Evolutionary conservation across 352 stramenopile genomes (phyloP).

Genomic region (Phytophthora tentaculata): DNA sequence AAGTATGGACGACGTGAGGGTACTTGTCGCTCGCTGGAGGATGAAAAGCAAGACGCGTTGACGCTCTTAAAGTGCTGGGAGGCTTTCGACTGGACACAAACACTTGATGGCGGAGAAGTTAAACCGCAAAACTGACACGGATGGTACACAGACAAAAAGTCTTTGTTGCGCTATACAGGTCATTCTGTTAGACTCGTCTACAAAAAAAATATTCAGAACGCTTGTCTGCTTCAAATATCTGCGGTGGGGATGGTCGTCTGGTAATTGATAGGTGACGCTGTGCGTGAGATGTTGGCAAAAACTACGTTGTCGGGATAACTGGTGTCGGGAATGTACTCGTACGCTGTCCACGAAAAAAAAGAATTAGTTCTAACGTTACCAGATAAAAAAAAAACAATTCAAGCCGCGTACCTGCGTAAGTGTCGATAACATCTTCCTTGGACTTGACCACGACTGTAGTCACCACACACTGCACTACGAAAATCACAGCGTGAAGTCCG

Average conservation of each 20-base stretch:
- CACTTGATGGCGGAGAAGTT: conserved; percentile 72
- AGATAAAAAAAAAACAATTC: conserved; percentile 4
- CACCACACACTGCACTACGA: conserved; percentile 62
- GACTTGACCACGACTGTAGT: conserved; percentile 72
- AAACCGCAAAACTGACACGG: conserved; percentile 16
- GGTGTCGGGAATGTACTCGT: conserved; percentile 83
- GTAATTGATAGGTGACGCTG: conserved; percentile 62
- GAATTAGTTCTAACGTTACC: conserved; percentile 2
- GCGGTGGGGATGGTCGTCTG: conserved; percentile 62
- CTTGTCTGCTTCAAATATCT: conserved; percentile 68
- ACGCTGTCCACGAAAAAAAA: conserved; percentile 42
- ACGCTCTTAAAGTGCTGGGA: conserved; percentile 73
- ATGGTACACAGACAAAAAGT: conserved; percentile 10
- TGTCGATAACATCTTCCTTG: conserved; percentile 88
- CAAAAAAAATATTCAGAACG: too few relatives aligned
- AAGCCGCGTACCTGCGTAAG: conserved; percentile 77
- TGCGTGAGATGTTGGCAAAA: conserved; percentile 44
- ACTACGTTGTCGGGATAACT: conserved; percentile 52
- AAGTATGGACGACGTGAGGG: conserved; percentile 62
- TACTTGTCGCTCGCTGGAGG: conserved; percentile 50
- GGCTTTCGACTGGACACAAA: conserved; percentile 75
- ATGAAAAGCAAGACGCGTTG: conserved; percentile 68
- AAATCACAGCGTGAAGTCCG: conserved; percentile 60
- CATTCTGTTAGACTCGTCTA: not conserved
- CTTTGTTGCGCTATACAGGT: too few relatives aligned